Percentiles rank a stretch among this genome's conserved stretches.
Conservation (phyloP, 495 filamentous ascomycete species). For the Aspergillus kassunensis region DNA sequence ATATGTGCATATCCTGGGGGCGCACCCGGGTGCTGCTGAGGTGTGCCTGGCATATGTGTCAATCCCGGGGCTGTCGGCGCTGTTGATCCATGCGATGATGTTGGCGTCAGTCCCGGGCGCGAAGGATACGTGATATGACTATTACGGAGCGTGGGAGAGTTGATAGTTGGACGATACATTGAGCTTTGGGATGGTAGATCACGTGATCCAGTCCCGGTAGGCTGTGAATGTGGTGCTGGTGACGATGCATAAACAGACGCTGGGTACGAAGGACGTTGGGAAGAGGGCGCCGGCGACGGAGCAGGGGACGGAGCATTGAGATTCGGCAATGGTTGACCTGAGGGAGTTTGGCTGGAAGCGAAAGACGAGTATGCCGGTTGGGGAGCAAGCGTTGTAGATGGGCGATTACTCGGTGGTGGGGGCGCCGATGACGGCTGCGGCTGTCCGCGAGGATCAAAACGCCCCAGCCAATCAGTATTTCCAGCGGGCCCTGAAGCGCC, state of each 20-base stretch:
- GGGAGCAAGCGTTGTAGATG: slow-evolving; percentile 20
- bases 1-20: slow-evolving; percentile 40
- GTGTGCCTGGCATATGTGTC: slow-evolving; percentile 16
- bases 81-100: slow-evolving; percentile 26
- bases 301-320: slow-evolving; percentile 35
- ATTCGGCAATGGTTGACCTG: slow-evolving; percentile 23
- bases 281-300: slow-evolving; percentile 31
- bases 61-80: slow-evolving; percentile 25
- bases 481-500: slow-evolving; percentile 25
- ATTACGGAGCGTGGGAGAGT: slow-evolving; percentile 34
- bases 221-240: slow-evolving; percentile 25
- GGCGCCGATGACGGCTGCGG: slow-evolving; percentile 25
- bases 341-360: slow-evolving; percentile 24
- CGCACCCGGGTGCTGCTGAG: slow-evolving; percentile 17
- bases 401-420: slow-evolving; percentile 22
- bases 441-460: slow-evolving; percentile 42
- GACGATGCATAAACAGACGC: slow-evolving; percentile 29
- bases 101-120: slow-evolving; percentile 26
- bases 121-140: slow-evolving; percentile 30
- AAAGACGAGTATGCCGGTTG: slow-evolving; percentile 33
- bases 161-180: slow-evolving; percentile 27
- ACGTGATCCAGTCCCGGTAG: slow-evolving; percentile 23
- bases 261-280: slow-evolving; percentile 35
- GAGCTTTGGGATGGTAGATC: slow-evolving; percentile 29
- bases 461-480: slow-evolving; percentile 45